Conservation (phyloP, 78 protist genomes). For the Dictyostelium capitatum region DNA sequence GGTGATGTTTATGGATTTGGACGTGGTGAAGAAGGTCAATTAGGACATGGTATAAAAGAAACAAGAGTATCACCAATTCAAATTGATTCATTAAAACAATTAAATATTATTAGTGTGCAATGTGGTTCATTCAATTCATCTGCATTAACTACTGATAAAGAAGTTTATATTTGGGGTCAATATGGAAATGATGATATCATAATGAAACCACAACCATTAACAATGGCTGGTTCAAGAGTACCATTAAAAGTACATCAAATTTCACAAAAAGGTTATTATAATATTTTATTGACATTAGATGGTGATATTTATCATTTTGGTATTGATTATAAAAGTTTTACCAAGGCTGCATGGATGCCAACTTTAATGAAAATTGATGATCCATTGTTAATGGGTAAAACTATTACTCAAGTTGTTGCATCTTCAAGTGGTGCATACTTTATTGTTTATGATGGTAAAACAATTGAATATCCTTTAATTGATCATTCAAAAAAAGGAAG, state of each 20-base stretch:
- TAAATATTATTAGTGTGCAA: slow-evolving; percentile 14
- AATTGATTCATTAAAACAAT: slow-evolving; percentile 12
- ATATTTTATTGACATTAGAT: slow-evolving; percentile 8
- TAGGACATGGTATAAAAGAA: slow-evolving; percentile 50
- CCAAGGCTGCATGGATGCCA: slow-evolving; percentile 41
- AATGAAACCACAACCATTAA: slow-evolving; percentile 21
- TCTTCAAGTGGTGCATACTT: slow-evolving; percentile 27
- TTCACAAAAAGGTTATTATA: slow-evolving; percentile 35
- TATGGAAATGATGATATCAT: background rate
- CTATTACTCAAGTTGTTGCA: slow-evolving; percentile 68
- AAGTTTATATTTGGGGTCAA: slow-evolving; percentile 70
- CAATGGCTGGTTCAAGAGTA: background rate
- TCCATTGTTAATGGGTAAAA: slow-evolving; percentile 45
- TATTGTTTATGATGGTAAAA: slow-evolving; percentile 59
- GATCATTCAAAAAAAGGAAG: slow-evolving; percentile 13
- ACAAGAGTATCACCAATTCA: slow-evolving; percentile 43
- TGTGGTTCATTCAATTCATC: slow-evolving; percentile 36
- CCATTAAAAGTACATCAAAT: slow-evolving; percentile 34
- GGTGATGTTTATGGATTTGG: slow-evolving; percentile 54
- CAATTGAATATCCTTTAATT: background rate
- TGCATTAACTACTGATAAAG: background rate
- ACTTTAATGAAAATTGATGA: slow-evolving; percentile 39
- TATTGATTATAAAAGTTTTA: slow-evolving; percentile 34
- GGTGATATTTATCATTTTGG: slow-evolving; percentile 63
- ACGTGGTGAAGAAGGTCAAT: slow-evolving; percentile 72